These are phyloP conservation scores for Mallotus nudiflorus DNA, from an alignment of 345 rosid genomes.

Conservation along the genomic window DNA sequence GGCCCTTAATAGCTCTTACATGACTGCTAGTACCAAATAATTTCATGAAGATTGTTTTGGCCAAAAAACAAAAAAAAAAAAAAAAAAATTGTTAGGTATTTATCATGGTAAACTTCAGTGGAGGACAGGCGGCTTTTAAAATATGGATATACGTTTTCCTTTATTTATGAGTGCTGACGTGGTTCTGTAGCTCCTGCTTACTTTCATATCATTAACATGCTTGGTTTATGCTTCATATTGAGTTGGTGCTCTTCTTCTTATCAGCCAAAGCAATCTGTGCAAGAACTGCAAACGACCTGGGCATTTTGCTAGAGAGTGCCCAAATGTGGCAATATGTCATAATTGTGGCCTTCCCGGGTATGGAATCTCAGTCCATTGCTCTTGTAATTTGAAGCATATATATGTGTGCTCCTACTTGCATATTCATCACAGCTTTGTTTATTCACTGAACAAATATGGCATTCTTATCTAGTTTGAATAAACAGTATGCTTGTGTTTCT, in stretches of 20 bases:
- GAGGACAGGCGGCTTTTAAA: background rate
- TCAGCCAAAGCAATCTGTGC: constrained; percentile 88
- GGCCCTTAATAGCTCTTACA: background rate
- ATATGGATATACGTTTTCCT: background rate
- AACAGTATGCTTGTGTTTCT: background rate
- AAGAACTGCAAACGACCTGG: constrained; percentile 98
- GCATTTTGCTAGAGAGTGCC: constrained; percentile 94
- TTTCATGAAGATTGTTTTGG: too few relatives aligned
- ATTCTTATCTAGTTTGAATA: too few relatives aligned
- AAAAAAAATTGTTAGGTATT: background rate
- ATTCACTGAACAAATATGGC: background rate
- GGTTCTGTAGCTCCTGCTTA: background rate
- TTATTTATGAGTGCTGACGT: background rate
- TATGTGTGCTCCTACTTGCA: background rate
- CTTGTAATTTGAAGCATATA: constrained; percentile 3
- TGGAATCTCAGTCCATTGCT: background rate
- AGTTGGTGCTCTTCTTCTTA: constrained; percentile 26
- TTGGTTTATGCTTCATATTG: constrained; percentile 13
- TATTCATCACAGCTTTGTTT: background rate
- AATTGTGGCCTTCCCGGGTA: constrained; percentile 98
- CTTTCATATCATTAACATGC: background rate
- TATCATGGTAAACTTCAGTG: too few relatives aligned
- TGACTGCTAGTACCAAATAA: too few relatives aligned
- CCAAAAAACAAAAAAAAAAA: too few relatives aligned
- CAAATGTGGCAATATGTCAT: constrained; percentile 96